Evolutionary conservation across 371 early-diverging fungal genomes (phyloP).

Genomic region (Circinella minor): DNA sequence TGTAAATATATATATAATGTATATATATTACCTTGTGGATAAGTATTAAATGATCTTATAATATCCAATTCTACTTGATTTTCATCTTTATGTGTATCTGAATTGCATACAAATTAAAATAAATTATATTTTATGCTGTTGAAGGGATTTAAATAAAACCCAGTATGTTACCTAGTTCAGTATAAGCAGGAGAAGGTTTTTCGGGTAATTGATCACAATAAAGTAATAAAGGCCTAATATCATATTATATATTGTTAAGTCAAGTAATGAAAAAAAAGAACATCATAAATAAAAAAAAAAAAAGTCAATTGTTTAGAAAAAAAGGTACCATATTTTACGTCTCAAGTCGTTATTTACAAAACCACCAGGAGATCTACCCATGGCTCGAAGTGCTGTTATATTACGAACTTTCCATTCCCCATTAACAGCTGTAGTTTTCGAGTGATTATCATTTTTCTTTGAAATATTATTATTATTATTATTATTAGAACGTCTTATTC

Average conservation of each 20-base stretch:
- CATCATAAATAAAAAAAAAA: not conserved
- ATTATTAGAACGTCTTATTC: not conserved
- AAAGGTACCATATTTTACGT: slow-evolving; percentile 57
- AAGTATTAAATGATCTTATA: slow-evolving; percentile 13
- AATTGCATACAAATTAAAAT: no score
- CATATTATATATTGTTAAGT: not conserved
- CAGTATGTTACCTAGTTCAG: not conserved
- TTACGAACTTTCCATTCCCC: slow-evolving; percentile 58
- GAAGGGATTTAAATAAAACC: not conserved
- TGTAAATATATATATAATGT: no score
- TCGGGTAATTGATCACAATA: slow-evolving; percentile 23
- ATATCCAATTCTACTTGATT: slow-evolving; percentile 12
- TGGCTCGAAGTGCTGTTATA: slow-evolving; percentile 44
- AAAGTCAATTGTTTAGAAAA: not conserved
- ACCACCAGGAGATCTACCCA: slow-evolving; percentile 55
- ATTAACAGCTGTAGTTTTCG: slow-evolving; percentile 34
- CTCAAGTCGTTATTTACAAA: slow-evolving; percentile 57
- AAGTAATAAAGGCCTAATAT: slow-evolving; percentile 54
- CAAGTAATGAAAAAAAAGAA: not conserved
- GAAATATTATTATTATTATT: not conserved
- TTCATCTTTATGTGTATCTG: slow-evolving; percentile 19
- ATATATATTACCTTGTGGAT: slow-evolving; percentile 9
- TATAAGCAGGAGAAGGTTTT: not conserved
- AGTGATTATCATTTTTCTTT: slow-evolving; percentile 3
- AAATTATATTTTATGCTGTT: not conserved